Conservation (phyloP, 2,329 filamentous ascomycete genomes). For the Venturia nashicola region DNA sequence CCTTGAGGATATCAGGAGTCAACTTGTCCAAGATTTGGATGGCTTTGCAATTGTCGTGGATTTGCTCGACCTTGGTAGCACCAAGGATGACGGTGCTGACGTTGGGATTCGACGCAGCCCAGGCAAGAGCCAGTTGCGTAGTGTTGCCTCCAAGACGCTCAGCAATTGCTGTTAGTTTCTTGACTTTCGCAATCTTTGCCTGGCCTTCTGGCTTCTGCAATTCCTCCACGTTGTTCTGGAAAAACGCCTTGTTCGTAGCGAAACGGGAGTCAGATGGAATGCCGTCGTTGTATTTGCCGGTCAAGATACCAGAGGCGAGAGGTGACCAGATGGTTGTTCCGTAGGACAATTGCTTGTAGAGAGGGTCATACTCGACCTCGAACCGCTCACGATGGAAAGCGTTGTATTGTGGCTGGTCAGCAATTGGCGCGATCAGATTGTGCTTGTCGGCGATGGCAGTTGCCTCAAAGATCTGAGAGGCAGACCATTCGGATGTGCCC, state of each 20-base stretch:
- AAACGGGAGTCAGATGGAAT: conserved; percentile 50
- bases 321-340: conserved; percentile 46
- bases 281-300: conserved; percentile 53
- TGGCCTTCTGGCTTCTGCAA: conserved; percentile 38
- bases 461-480: conserved; percentile 47
- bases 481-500: conserved; percentile 50
- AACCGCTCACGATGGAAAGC: conserved; percentile 49
- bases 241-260: conserved; percentile 44
- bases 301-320: conserved; percentile 44
- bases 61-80: conserved; percentile 36
- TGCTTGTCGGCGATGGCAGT: conserved; percentile 41
- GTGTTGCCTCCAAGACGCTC: conserved; percentile 36
- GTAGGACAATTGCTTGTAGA: conserved; percentile 45
- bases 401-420: conserved; percentile 47
- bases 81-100: conserved; percentile 46
- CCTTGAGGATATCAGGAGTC: conserved; percentile 26
- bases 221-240: conserved; percentile 42
- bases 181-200: conserved; percentile 46
- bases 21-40: conserved; percentile 29
- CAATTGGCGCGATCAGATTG: conserved; percentile 45
- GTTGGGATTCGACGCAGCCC: conserved; percentile 46
- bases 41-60: conserved; percentile 25
- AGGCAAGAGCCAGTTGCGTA: conserved; percentile 45
- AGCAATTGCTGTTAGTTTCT: conserved; percentile 38
- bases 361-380: conserved; percentile 47